Evolutionary conservation across 257 asterid genomes (phyloP).

Genomic region (Capsicum pubescens): DNA sequence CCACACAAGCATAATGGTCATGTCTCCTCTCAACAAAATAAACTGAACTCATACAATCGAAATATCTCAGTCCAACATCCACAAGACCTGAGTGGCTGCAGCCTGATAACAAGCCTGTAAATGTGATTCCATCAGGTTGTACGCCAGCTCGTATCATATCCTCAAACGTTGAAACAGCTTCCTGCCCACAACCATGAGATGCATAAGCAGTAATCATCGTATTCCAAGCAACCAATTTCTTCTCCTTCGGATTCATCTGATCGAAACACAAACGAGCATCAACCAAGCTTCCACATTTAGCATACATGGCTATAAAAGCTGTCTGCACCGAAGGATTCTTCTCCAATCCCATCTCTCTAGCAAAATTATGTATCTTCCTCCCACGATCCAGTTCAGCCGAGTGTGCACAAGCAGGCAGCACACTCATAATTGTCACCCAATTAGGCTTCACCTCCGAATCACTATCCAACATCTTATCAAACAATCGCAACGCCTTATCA

Average conservation of each 20-base stretch:
- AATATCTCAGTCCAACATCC: slow-evolving; percentile 70
- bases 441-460: slow-evolving; percentile 71
- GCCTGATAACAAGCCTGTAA: slow-evolving; percentile 77
- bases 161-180: slow-evolving; percentile 64
- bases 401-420: slow-evolving; percentile 75
- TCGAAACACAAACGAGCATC: slow-evolving; percentile 72
- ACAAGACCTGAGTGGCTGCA: slow-evolving; percentile 88
- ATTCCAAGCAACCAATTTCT: slow-evolving; percentile 75
- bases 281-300: slow-evolving; percentile 73
- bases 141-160: slow-evolving; percentile 61
- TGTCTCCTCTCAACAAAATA: slow-evolving; percentile 57
- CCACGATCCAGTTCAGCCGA: slow-evolving; percentile 74
- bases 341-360: slow-evolving; percentile 64
- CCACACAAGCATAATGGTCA: slow-evolving; percentile 79
- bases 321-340: slow-evolving; percentile 63
- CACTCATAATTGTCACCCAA: slow-evolving; percentile 86
- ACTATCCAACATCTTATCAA: slow-evolving; percentile 56
- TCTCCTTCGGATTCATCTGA: slow-evolving; percentile 43
- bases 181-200: slow-evolving; percentile 69
- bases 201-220: slow-evolving; percentile 78
- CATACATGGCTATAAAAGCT: slow-evolving; percentile 83
- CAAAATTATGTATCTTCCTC: slow-evolving; percentile 56
- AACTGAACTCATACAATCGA: slow-evolving; percentile 55
- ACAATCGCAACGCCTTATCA: slow-evolving; percentile 59
- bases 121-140: slow-evolving; percentile 72